Evolutionary conservation across 371 early-diverging fungal genomes (phyloP).

Genomic region (Mucor sp.): DNA sequence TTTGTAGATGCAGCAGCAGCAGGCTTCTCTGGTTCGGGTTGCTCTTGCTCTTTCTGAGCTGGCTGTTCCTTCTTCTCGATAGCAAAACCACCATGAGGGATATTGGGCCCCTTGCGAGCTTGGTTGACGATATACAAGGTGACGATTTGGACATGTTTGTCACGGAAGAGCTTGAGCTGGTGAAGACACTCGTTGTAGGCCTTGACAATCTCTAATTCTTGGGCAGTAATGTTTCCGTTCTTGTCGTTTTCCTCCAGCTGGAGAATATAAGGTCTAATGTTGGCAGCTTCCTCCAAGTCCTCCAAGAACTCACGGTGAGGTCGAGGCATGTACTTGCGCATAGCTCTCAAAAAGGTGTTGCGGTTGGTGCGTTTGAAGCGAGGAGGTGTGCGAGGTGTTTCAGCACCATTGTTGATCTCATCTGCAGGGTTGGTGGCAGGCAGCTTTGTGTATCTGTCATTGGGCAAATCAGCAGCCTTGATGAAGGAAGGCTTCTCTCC

Average conservation of each 20-base stretch:
- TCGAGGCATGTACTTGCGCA: constrained; percentile 94
- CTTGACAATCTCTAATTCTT: constrained; percentile 37
- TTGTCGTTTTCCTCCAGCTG: constrained; percentile 33
- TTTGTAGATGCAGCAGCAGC: background rate
- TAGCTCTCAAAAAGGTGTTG: constrained; percentile 76
- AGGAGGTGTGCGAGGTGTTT: constrained; percentile 36
- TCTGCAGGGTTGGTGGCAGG: constrained; percentile 42
- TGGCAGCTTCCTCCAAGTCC: constrained; percentile 69
- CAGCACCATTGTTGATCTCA: constrained; percentile 28
- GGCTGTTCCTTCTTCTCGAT: constrained; percentile 21
- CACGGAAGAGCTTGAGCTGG: constrained; percentile 84
- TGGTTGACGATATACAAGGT: constrained; percentile 90
- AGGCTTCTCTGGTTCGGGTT: background rate
- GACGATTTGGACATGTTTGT: constrained; percentile 92
- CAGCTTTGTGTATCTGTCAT: constrained; percentile 39
- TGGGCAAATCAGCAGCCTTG: constrained; percentile 18
- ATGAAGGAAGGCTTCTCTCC: constrained; percentile 47
- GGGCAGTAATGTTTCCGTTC: constrained; percentile 10
- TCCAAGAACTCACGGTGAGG: constrained; percentile 86
- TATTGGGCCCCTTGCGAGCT: constrained; percentile 76
- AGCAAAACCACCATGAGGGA: constrained; percentile 63
- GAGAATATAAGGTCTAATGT: constrained; percentile 60
- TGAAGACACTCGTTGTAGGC: constrained; percentile 82
- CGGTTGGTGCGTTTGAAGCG: constrained; percentile 52
- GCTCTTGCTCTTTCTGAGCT: background rate